A percentile compares a stretch with the other conserved stretches of the same genome.
Conservation (phyloP, 2,329 filamentous ascomycete genomes). For the Arthrobotrys musiformis region DNA sequence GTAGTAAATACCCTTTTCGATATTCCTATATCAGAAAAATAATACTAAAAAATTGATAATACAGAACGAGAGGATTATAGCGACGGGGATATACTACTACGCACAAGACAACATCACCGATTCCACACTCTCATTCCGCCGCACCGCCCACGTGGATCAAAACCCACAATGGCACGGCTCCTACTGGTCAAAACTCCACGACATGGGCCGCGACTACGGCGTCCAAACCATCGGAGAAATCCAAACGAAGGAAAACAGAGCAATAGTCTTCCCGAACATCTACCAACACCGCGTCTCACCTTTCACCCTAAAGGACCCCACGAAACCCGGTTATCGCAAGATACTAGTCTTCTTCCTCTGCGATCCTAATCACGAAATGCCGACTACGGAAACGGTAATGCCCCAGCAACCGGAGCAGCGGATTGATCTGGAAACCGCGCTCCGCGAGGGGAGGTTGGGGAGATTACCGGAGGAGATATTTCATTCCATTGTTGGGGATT, state of each 20-base stretch:
- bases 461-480: conserved; percentile 44
- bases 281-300: conserved; percentile 37
- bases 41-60: too few relatives aligned
- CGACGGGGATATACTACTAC: conserved; percentile 73
- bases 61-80: conserved; percentile 74
- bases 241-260: conserved; percentile 46
- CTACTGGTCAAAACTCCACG: conserved; percentile 28
- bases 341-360: conserved; percentile 53
- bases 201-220: conserved; percentile 11
- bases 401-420: background rate
- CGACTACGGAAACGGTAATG: background rate
- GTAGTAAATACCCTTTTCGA: conserved; percentile 32
- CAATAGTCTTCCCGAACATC: conserved; percentile 53
- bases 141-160: conserved; percentile 52
- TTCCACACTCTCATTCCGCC: conserved; percentile 67
- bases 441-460: background rate
- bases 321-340: conserved; percentile 46
- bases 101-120: conserved; percentile 71
- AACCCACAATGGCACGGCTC: conserved; percentile 3
- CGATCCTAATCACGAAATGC: conserved; percentile 58
- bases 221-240: conserved; percentile 34
- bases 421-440: background rate
- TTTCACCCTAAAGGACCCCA: conserved; percentile 49
- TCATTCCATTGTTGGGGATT: conserved; percentile 54
- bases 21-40: too few relatives aligned